Conservation (phyloP, 345 rosid genomes). For the Fremontodendron californicum region DNA sequence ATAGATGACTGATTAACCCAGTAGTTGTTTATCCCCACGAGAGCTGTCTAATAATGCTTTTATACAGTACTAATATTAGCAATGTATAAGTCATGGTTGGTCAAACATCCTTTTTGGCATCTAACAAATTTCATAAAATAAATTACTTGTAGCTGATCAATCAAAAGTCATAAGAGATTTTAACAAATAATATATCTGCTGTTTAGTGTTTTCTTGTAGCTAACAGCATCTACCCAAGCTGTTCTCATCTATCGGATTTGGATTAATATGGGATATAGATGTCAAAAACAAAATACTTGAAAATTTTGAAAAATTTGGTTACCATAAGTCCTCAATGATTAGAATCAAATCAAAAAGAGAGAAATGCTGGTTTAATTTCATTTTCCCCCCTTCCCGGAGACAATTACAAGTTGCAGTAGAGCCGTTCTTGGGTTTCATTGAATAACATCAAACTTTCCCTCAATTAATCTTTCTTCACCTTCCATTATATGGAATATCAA, state of each 20-base stretch:
- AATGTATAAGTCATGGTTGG: background rate
- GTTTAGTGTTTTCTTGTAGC: background rate
- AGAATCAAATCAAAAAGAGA: background rate
- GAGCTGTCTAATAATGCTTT: no score
- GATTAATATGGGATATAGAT: no score
- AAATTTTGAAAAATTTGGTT: no score
- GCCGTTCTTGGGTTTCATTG: conserved; percentile 29
- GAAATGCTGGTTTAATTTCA: background rate
- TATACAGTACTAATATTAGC: no score
- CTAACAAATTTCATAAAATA: background rate
- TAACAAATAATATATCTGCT: background rate
- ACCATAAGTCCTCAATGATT: no score
- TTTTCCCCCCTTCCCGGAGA: background rate
- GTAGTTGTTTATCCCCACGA: no score
- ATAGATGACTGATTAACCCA: no score
- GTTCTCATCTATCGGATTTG: no score
- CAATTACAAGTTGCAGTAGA: conserved; percentile 10
- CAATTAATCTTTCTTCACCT: background rate
- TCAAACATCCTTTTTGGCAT: background rate
- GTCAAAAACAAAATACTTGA: no score
- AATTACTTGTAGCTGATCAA: background rate
- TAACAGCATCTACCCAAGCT: background rate
- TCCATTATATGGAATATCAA: background rate
- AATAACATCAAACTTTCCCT: background rate
- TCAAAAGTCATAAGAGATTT: background rate